Base-by-base conservation (phyloP, 345 rosid genomes). In the Cardamine chenopodiifolia region DNA sequence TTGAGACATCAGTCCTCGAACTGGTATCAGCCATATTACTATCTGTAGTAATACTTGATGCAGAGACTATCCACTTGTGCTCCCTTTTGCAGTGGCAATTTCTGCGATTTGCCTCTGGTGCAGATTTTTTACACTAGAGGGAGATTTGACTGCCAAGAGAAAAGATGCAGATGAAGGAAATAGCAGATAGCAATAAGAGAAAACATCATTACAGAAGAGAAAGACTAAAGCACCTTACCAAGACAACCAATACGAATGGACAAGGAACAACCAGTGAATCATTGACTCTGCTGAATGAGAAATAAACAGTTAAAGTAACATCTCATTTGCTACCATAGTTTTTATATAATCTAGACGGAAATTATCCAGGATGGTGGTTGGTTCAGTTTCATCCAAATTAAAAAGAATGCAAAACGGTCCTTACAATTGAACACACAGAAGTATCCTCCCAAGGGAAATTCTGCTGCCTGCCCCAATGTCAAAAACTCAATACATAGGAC, bases 1-100 rank as follows among this genome's bases (percentile, higher is more conserved):
- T 85, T 70, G 97, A 93, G 55, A 81, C 85, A 79, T 91, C 96
- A 39, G 95, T 91, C 79, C 87, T 87, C 66, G 97, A 93, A 79
- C 98, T 91, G 44, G 89, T 86, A 78, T 91, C 96, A 29, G 91
- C 92, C 88, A 90, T 82, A 62, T 74, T 77, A 73, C 84, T 80
- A 74, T 87, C 89, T 52, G 61, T 81, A 56, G 77, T 79, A 53
- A 73, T 78, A 72, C 85, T 82, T 77, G 78, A 77, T 69, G 77
- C 74, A 64, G 96, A 80, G 63, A 78, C 73, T 81, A 75, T 76
- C 80, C 29, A 71, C 70, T 61, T 71, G 82, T 29, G 80, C 67
- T 78, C 79, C 81, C 57, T 79, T 83, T 68, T 80, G 85, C 22
- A 65, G 69, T 23, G 74, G 35, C 44, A 83, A 29, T 20, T 7